These are phyloP conservation scores for Tylopilus orsonianus DNA, from an alignment of 1,284 basidiomycete species.

Conservation along the genomic window DNA sequence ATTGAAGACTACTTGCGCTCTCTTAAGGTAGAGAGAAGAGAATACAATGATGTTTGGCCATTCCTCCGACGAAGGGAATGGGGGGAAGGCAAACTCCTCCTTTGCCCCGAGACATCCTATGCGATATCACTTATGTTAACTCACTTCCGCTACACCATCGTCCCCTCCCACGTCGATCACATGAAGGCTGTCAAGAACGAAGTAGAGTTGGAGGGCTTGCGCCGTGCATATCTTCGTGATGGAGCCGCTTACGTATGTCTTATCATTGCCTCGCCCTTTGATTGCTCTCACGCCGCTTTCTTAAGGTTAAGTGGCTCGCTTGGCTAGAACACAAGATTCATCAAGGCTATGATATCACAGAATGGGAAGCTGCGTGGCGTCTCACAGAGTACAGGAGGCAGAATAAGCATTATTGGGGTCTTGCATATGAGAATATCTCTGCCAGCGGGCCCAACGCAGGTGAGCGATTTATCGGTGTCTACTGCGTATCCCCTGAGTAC, in stretches of 20 bases:
- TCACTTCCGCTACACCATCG: constrained; percentile 70
- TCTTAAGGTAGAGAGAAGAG: constrained; percentile 57
- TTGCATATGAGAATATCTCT: constrained; percentile 94
- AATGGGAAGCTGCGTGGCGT: constrained; percentile 88
- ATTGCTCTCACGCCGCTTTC: constrained; percentile 17
- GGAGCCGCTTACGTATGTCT: constrained; percentile 83
- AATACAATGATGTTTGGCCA: constrained; percentile 83
- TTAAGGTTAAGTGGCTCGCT: constrained; percentile 74
- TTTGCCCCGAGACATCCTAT: constrained; percentile 71
- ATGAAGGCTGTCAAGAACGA: constrained; percentile 90
- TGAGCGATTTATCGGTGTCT: constrained; percentile 25
- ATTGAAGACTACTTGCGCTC: constrained; percentile 58
- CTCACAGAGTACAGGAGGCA: constrained; percentile 78
- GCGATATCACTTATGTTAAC: constrained; percentile 80
- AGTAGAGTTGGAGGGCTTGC: constrained; percentile 80
- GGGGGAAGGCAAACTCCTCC: constrained; percentile 74
- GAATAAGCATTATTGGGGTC: constrained; percentile 79
- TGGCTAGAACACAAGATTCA: constrained; percentile 86
- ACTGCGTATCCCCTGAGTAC: constrained; percentile 8
- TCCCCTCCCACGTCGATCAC: constrained; percentile 67
- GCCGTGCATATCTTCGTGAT: constrained; percentile 85
- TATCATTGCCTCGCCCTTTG: constrained; percentile 7
- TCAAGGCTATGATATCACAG: constrained; percentile 79
- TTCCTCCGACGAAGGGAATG: constrained; percentile 72
- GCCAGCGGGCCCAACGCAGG: constrained; percentile 86